A percentile compares a stretch with the other conserved stretches of the same genome.
Conservation (phyloP, 257 asterid genomes). For the Marsdenia floribunda region DNA sequence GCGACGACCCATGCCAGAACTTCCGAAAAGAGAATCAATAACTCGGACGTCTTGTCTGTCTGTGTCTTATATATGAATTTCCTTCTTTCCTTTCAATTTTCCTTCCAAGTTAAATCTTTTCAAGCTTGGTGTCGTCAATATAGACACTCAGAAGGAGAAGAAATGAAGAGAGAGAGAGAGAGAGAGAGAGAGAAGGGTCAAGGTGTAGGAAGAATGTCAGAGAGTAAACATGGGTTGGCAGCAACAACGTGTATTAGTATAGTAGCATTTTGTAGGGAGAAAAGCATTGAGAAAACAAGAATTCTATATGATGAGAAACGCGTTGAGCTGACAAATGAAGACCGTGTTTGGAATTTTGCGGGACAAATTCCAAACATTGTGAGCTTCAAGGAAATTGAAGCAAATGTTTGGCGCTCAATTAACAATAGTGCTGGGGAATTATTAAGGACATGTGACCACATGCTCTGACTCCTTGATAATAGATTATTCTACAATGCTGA, state of each 20-base stretch:
- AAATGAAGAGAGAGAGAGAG: background rate
- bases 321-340: background rate
- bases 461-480: background rate
- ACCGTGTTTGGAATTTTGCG: background rate
- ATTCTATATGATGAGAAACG: background rate
- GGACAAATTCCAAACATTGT: conserved; percentile 5
- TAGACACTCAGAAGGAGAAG: background rate
- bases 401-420: conserved; percentile 15
- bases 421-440: background rate
- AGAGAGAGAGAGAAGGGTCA: background rate
- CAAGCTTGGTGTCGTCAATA: background rate
- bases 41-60: too few relatives aligned
- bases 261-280: background rate
- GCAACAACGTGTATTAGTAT: background rate
- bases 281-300: too few relatives aligned
- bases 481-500: too few relatives aligned
- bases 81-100: background rate
- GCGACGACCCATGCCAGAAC: background rate
- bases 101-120: background rate
- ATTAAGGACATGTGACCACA: conserved; percentile 25
- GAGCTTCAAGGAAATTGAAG: conserved; percentile 27
- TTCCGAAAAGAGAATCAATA: background rate
- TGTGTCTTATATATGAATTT: too few relatives aligned
- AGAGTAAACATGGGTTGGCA: background rate
- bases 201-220: conserved; percentile 5